Conservation (phyloP, 306 rosid genomes). For the Sophora flavescens region DNA sequence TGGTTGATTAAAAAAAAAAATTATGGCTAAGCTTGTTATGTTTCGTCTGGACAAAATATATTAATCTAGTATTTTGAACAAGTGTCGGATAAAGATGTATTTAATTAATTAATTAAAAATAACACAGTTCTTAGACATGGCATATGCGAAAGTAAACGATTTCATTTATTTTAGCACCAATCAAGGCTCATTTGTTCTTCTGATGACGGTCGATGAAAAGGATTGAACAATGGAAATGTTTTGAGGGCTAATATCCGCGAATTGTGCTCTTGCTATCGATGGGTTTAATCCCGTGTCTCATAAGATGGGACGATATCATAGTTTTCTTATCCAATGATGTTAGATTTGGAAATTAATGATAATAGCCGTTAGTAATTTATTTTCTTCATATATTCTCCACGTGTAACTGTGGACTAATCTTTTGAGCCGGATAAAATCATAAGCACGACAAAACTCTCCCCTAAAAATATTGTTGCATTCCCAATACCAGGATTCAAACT, state of each 20-base stretch:
- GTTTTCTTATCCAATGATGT: no score
- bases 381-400: no score
- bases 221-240: slow-evolving; percentile 24
- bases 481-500: no score
- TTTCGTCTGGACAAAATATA: background rate
- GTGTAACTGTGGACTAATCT: no score
- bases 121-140: background rate
- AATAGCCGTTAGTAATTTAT: no score
- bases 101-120: background rate
- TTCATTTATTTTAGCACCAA: slow-evolving; percentile 2
- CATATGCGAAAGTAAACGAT: slow-evolving; percentile 53
- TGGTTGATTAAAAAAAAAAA: no score
- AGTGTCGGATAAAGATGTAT: slow-evolving; percentile 1
- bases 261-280: background rate
- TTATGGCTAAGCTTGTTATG: background rate
- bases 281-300: background rate
- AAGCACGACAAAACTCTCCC: no score
- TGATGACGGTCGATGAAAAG: background rate
- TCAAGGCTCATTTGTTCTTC: slow-evolving; percentile 12
- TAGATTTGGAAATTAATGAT: no score
- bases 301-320: no score
- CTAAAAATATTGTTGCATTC: no score
- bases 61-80: slow-evolving; percentile 31
- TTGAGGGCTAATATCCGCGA: background rate
- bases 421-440: no score